Evolutionary conservation across 768 basidiomycete genomes (phyloP).

Genomic region (Strobilomyces dryophilus): DNA sequence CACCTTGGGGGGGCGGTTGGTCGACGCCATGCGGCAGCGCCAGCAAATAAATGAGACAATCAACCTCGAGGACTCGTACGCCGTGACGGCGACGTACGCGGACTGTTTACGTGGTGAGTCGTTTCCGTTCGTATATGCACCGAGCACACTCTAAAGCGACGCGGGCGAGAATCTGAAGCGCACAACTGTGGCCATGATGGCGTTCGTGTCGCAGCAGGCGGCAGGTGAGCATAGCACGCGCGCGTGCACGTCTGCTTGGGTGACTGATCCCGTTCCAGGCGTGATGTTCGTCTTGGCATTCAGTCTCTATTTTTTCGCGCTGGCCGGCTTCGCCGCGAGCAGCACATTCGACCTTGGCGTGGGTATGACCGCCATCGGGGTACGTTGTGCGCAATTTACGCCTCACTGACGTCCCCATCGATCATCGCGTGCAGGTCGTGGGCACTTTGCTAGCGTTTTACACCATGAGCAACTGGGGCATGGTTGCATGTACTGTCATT

Average conservation of each 20-base stretch:
- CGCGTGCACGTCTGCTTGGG: too few relatives aligned
- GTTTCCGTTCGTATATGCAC: background rate
- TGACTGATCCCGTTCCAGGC: slow-evolving; percentile 9
- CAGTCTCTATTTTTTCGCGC: slow-evolving; percentile 35
- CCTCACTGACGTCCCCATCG: background rate
- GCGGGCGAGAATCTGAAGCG: slow-evolving; percentile 15
- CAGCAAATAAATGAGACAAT: slow-evolving; percentile 30
- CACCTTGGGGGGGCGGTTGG: slow-evolving; percentile 20
- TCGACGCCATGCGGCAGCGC: slow-evolving; percentile 21
- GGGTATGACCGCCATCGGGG: slow-evolving; percentile 27
- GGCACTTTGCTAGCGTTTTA: too few relatives aligned
- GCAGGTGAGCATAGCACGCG: slow-evolving; percentile 11
- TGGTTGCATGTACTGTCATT: slow-evolving; percentile 19
- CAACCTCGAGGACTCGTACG: slow-evolving; percentile 26
- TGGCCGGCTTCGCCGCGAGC: slow-evolving; percentile 27
- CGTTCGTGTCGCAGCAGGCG: slow-evolving; percentile 28
- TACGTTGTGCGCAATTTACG: background rate
- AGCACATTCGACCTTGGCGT: slow-evolving; percentile 32
- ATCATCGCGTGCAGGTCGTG: too few relatives aligned
- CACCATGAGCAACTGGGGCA: slow-evolving; percentile 20
- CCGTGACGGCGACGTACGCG: slow-evolving; percentile 24
- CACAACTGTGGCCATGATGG: slow-evolving; percentile 28
- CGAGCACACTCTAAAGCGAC: background rate
- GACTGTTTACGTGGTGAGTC: slow-evolving; percentile 31
- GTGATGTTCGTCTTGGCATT: slow-evolving; percentile 26